Base-by-base conservation (phyloP, 805 yeast genomes). In the Sugiyamaella marilandica region DNA sequence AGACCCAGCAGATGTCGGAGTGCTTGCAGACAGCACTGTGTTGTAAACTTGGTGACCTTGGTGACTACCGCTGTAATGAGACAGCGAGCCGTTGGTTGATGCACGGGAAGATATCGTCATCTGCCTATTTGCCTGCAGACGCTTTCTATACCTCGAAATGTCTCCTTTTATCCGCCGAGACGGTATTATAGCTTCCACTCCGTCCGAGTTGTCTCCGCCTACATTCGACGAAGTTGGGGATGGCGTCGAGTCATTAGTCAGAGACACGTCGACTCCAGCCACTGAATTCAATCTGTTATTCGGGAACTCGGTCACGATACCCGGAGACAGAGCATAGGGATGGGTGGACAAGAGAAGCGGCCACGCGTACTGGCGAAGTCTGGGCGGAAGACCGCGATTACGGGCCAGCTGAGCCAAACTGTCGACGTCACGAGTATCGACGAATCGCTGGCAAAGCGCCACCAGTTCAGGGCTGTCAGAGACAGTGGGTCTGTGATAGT, bases 301-400 rank as follows among this genome's bases (percentile, higher is more conserved):
- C 16, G 62, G 59, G 53, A 72, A 70, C 57, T 76, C 92, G 2
- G 88, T 83, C 56, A 79, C 78, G 35, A 88, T 75, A 59, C 80
- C 85, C 0, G 97, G 96, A 47, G 82, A 75, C 32, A 80, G 69
- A 11, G 88, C 96, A 72, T 83, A 87, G 1, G 97, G 97, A 66
- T 91, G 97, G 61, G 82, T 82, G 59, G 83, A 83, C 53, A 91
- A 68, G 48, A 91, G 68, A 2, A 87, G 70, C 1, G 97, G 96
- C 97, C 97, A 91, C 7, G 87, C 85, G 52, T 77, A 74, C 59
- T 81, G 82, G 55, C 98, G 76, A 50, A 89, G 72, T 52, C 82
- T 77, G 0, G 95, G 92, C 1, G 97, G 97, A 26, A 90, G 74
- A 2, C 98, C 97, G 52, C 82, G 74, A 59, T 84, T 90, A 57